Evolutionary conservation across 148 eudicot genomes (phyloP), one percentile per base, ranked within the genome.

Genomic region (Chenopodium suecicum): DNA sequence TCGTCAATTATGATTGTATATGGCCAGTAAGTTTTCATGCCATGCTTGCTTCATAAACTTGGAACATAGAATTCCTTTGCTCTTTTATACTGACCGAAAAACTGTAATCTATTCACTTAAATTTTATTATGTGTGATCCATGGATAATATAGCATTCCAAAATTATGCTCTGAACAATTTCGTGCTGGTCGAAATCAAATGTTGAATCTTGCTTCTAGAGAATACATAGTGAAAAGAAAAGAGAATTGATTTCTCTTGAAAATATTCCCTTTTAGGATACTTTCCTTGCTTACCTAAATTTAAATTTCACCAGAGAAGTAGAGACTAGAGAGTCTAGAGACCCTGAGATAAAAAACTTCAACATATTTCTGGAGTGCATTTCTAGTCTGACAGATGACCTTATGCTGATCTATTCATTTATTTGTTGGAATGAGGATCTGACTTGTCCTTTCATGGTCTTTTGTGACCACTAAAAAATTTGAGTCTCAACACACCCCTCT

Each of bases 1-100:
- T 88, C 88, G 58, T 75, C 90, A 23, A 89, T 96, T 25, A 94
- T 96, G 98, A 80, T 91, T 80, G 32, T 90, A 79, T 94, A 96
- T 85, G 98, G 99, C 87, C 89, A 79, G 99, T 96, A 92, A 90
- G 95, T 85, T 83, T 67, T 65, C 82, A 48, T 80, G 29, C 48
- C 76, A 70, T 73, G 44, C 65, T 29, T 75, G 52, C 76, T 74
- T 56, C 75, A 48, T 50, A 46, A 46, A 17, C 25, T 70, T 46
- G 29, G 75, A 46, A 19, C 58, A 47, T 1, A 67, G 9, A 47
- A 48, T 22, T 73, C 7, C 9, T 48, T 73, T 41, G n/a, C 4
- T 46, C 46, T 2, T 16, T 37, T 46, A 64, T 19, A 7, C 47
- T 78, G 74, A 4, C 19, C 1, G 6, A 8, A 31, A 29, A 11